Percentiles rank a stretch among this genome's conserved stretches.
Evolutionary conservation across 768 basidiomycete species (phyloP).

Genomic region (Amanita polypyramis): DNA sequence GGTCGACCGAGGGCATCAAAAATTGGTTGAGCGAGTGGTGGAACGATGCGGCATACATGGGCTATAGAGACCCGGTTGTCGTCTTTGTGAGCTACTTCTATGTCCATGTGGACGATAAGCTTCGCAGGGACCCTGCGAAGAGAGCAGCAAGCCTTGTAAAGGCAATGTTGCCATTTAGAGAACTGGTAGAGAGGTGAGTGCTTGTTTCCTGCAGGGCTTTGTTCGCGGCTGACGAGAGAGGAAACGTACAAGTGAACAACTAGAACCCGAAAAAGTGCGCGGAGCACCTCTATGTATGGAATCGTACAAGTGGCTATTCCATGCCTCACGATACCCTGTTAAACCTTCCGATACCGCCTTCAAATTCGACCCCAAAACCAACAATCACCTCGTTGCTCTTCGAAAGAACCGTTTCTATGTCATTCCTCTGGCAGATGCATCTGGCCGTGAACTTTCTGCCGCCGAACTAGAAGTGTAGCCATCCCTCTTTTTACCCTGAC

Average conservation of each 20-base stretch:
- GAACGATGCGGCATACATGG: constrained; percentile 90
- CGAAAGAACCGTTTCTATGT: constrained; percentile 89
- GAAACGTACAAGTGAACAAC: constrained; percentile 38
- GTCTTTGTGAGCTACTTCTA: constrained; percentile 95
- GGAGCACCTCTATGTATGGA: constrained; percentile 78
- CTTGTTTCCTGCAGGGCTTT: background rate
- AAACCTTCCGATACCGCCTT: constrained; percentile 74
- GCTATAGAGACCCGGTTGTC: constrained; percentile 81
- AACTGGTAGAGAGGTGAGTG: constrained; percentile 72
- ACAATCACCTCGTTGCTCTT: constrained; percentile 87
- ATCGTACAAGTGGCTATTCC: constrained; percentile 98
- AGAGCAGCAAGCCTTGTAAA: constrained; percentile 80
- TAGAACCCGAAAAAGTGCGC: constrained; percentile 83
- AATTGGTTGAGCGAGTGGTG: constrained; percentile 99
- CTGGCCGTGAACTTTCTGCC: constrained; percentile 64
- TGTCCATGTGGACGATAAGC: constrained; percentile 65
- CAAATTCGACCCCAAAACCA: constrained; percentile 62
- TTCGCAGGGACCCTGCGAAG: constrained; percentile 43
- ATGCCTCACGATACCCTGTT: constrained; percentile 79
- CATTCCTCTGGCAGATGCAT: constrained; percentile 54
- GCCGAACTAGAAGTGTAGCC: constrained; percentile 71
- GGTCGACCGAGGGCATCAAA: constrained; percentile 40
- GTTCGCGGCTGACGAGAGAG: background rate
- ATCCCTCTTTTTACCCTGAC: background rate
- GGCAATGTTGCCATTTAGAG: constrained; percentile 77